Evolutionary conservation across 2,329 filamentous ascomycete genomes (phyloP).

Genomic region (Nigrospora sphaerica): DNA sequence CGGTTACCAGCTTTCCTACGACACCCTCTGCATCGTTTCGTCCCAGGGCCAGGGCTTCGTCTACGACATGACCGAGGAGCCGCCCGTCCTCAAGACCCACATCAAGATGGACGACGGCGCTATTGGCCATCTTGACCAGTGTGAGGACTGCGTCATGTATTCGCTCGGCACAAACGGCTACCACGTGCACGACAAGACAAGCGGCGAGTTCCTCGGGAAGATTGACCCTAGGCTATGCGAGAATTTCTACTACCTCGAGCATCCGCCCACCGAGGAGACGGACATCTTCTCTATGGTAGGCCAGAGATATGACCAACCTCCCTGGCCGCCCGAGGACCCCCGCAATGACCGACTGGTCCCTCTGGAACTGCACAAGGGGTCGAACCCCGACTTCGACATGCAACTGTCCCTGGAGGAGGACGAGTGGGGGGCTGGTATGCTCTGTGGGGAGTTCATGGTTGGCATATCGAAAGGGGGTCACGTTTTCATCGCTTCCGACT

Average conservation of each 20-base stretch:
- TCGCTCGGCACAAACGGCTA: slow-evolving; percentile 34
- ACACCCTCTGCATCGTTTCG: slow-evolving; percentile 37
- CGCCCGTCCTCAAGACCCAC: slow-evolving; percentile 23
- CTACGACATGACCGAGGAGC: slow-evolving; percentile 29
- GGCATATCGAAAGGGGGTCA: slow-evolving; percentile 34
- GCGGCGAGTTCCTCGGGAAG: slow-evolving; percentile 27
- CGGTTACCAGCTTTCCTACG: slow-evolving; percentile 35
- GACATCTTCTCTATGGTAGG: too few species aligned
- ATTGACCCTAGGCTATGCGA: too few species aligned
- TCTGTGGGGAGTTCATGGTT: slow-evolving; percentile 31
- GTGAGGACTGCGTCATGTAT: slow-evolving; percentile 31
- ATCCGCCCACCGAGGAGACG: too few species aligned
- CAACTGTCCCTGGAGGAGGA: slow-evolving; percentile 26
- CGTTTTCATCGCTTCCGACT: slow-evolving; percentile 34
- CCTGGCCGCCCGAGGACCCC: slow-evolving; percentile 8
- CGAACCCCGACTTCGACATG: slow-evolving; percentile 6
- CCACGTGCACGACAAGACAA: slow-evolving; percentile 30
- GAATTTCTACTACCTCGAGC: too few species aligned
- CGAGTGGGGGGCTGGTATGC: slow-evolving; percentile 39
- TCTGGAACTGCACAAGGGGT: slow-evolving; percentile 15
- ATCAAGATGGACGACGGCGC: slow-evolving; percentile 31
- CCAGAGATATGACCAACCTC: slow-evolving; percentile 2
- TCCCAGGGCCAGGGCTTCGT: slow-evolving; percentile 34
- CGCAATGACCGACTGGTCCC: slow-evolving; percentile 18
- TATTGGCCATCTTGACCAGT: slow-evolving; percentile 36